Evolutionary conservation across 2,329 filamentous ascomycete species (phyloP).

Genomic region (Claviceps fusiformis): DNA sequence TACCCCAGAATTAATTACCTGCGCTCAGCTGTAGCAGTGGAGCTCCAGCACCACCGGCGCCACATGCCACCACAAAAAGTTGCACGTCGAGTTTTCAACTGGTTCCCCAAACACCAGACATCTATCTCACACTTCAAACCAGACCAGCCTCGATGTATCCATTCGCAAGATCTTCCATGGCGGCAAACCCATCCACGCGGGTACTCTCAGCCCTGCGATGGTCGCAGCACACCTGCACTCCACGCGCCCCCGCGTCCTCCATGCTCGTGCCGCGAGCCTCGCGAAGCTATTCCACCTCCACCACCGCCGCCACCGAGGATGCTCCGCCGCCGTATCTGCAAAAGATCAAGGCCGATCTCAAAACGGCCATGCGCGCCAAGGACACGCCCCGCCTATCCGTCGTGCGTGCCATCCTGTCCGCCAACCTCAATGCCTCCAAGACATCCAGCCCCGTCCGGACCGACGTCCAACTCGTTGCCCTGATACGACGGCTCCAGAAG

Average conservation of each 20-base stretch:
- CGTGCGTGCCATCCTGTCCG: slow-evolving; percentile 53
- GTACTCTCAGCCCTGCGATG: slow-evolving; percentile 14
- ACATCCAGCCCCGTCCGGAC: slow-evolving; percentile 54
- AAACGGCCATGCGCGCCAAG: slow-evolving; percentile 52
- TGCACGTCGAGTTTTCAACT: neutral
- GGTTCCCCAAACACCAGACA: neutral
- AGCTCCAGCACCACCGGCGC: neutral
- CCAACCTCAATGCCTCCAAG: slow-evolving; percentile 64
- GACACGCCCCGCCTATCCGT: slow-evolving; percentile 52
- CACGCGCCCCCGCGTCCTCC: neutral
- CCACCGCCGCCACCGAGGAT: slow-evolving; percentile 18
- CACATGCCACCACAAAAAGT: neutral
- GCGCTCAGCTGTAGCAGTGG: neutral
- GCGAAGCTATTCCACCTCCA: slow-evolving; percentile 22
- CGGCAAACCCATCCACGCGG: slow-evolving; percentile 10
- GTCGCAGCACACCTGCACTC: neutral
- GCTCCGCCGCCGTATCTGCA: slow-evolving; percentile 31
- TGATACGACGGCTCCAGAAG: slow-evolving; percentile 52
- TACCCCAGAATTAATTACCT: too few relatives aligned
- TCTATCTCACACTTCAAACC: neutral
- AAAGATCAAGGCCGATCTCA: slow-evolving; percentile 47
- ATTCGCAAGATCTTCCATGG: slow-evolving; percentile 8
- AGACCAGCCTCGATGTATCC: neutral
- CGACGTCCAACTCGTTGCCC: slow-evolving; percentile 53
- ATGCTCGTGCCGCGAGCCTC: slow-evolving; percentile 6